Conservation (phyloP, 352 stramenopile species). For the Pythium volutum region DNA sequence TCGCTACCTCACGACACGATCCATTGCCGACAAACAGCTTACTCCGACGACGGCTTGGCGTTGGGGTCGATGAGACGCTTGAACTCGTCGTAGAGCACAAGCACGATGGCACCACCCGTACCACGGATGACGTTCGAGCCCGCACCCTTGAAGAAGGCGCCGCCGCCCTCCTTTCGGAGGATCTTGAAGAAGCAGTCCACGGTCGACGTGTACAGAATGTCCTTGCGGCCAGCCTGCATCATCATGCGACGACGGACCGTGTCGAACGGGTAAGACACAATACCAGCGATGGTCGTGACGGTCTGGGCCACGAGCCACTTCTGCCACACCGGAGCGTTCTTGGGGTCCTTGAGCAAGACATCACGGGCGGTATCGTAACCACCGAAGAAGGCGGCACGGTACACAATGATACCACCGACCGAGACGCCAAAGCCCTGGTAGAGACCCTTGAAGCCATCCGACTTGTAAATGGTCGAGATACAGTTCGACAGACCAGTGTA, state of each 20-base stretch:
- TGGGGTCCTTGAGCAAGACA: conserved; percentile 75
- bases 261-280: conserved; percentile 97
- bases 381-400: conserved; percentile 98
- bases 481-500: conserved; percentile 98
- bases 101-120: conserved; percentile 96
- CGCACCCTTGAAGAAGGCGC: conserved; percentile 98
- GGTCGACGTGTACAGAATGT: conserved; percentile 98
- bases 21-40: conserved; percentile 27
- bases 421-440: conserved; percentile 99
- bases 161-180: conserved; percentile 92
- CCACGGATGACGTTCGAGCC: conserved; percentile 98
- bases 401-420: conserved; percentile 98
- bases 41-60: conserved; percentile 55
- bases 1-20: conserved; percentile 29
- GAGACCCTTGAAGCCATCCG: conserved; percentile 87
- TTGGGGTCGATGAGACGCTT: conserved; percentile 85
- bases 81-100: conserved; percentile 99
- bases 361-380: conserved; percentile 97
- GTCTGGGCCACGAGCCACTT: conserved; percentile 92
- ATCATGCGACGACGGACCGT: conserved; percentile 95
- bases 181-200: conserved; percentile 98
- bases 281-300: conserved; percentile 90
- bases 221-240: conserved; percentile 97
- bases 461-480: conserved; percentile 94
- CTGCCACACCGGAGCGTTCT: conserved; percentile 85